These are phyloP conservation scores for Mortierella sp. DNA, from an alignment of 371 early-diverging fungal genomes.

Conservation along the genomic window DNA sequence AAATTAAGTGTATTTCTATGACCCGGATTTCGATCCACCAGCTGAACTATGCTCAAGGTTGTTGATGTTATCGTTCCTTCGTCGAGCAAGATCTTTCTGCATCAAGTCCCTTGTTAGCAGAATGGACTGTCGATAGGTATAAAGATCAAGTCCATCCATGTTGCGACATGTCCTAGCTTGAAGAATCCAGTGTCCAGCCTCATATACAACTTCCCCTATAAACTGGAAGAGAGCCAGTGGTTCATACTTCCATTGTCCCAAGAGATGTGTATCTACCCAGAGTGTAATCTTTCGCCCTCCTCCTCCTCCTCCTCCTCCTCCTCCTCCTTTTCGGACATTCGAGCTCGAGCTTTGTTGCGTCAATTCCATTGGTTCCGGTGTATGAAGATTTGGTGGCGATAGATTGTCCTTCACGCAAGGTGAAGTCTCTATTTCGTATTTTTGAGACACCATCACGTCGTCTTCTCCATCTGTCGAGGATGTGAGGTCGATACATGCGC, in stretches of 20 bases:
- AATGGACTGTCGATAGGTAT: conserved; percentile 31
- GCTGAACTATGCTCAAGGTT: not conserved
- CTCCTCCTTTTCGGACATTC: not conserved
- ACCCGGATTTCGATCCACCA: not conserved
- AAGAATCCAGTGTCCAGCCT: conserved; percentile 34
- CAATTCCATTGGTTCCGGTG: not conserved
- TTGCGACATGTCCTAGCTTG: conserved; percentile 30
- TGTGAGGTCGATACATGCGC: conserved; percentile 20
- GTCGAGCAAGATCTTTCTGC: not conserved
- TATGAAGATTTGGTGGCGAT: not conserved
- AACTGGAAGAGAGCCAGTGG: conserved; percentile 22
- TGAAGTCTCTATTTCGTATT: not conserved
- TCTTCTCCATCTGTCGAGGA: conserved; percentile 13
- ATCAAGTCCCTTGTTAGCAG: conserved; percentile 26
- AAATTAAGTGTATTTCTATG: too few species aligned
- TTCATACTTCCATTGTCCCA: conserved; percentile 14
- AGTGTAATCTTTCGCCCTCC: conserved; percentile 24
- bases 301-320: not conserved
- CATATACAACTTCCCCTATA: conserved; percentile 33
- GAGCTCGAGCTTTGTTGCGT: not conserved
- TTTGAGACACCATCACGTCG: not conserved
- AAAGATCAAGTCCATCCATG: conserved; percentile 52
- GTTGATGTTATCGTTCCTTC: not conserved
- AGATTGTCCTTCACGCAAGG: not conserved
- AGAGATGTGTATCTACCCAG: conserved; percentile 29